Conservation (phyloP, 805 yeast genomes). For the Wickerhamiella hasegawae region DNA sequence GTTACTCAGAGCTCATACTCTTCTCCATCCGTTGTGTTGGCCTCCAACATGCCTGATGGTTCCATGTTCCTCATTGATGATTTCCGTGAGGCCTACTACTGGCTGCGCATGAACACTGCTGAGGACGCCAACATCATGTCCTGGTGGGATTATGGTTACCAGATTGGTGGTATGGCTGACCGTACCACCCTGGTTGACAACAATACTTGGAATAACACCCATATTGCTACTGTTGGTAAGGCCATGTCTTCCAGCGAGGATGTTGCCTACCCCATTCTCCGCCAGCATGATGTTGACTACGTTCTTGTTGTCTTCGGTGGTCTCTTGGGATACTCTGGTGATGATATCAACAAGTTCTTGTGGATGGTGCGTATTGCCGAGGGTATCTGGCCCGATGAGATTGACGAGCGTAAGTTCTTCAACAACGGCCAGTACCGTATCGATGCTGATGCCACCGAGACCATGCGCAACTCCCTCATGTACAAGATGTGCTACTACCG, state of each 20-base stretch:
- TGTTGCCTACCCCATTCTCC: conserved; percentile 72
- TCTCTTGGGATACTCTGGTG: conserved; percentile 82
- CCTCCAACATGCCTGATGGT: conserved; percentile 76
- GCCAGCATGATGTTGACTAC: conserved; percentile 88
- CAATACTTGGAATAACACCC: conserved; percentile 99
- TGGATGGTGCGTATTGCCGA: conserved; percentile 99
- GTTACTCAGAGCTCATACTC: conserved; percentile 92
- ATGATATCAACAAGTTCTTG: conserved; percentile 86
- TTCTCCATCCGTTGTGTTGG: conserved; percentile 91
- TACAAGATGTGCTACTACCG: conserved; percentile 89
- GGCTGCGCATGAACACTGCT: conserved; percentile 95
- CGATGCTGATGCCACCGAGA: conserved; percentile 61
- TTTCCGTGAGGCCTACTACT: conserved; percentile 95
- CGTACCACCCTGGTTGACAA: conserved; percentile 96
- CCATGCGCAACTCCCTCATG: conserved; percentile 83
- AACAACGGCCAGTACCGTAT: conserved; percentile 80
- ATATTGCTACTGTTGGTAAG: conserved; percentile 96
- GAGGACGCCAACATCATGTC: conserved; percentile 94
- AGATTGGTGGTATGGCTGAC: conserved; percentile 99
- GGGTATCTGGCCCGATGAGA: conserved; percentile 99
- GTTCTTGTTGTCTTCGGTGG: conserved; percentile 92
- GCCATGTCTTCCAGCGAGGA: conserved; percentile 90
- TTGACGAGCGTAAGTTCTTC: conserved; percentile 71
- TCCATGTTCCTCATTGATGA: conserved; percentile 77
- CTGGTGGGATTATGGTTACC: conserved; percentile 99